Evolutionary conservation across 306 rosid species (phyloP), one percentile per base, ranked within the genome.

Genomic region (Castanospermum australe): DNA sequence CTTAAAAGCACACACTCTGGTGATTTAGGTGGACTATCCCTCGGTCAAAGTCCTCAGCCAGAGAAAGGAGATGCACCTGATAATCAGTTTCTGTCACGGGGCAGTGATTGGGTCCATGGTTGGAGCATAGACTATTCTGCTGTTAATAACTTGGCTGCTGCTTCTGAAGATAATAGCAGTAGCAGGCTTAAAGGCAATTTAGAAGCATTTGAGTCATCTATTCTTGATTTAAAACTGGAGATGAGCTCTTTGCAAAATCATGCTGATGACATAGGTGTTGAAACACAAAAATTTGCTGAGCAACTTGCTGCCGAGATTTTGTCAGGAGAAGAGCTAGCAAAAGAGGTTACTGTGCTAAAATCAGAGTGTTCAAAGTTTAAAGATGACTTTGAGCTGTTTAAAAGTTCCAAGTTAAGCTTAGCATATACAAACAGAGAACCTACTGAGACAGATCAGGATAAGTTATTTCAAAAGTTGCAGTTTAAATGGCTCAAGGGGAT

Each of bases 221-320:
- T 93, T 81, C 80, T 73, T 82, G 94, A 90, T 73, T 89, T 96
- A 48, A 87, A 91, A 82, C 80, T 84, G 84, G 93, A 89, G 86
- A 83, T 93, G 64, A 85, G 82, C 86, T 72, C 86, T 73, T 75
- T 96, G 86, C 97, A 87, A 68, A 83, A 81, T 76, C 88, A 93
- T 76, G 97, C 94, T 30, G 91, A 88, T 89, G 93, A 89, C 76
- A 81, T 93, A 74, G 96, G 96, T 13, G 73, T 45, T 48, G 94
- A 91, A 82, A 81, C 97, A 32, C 87, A 86, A 24, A 90, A 76
- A 35, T 75, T 93, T 77, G 70, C 94, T 44, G 74, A 84, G 86
- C 92, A 91, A 75, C 90, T 96, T 85, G 85, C 88, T 80, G 80
- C 90, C 18, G 99, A 96, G 90, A 86, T 93, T 76, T 84, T 90